phyloP scores from a whole-genome alignment of 192 early-diverging fungal species.

The Umbelopsis sp. region DNA sequence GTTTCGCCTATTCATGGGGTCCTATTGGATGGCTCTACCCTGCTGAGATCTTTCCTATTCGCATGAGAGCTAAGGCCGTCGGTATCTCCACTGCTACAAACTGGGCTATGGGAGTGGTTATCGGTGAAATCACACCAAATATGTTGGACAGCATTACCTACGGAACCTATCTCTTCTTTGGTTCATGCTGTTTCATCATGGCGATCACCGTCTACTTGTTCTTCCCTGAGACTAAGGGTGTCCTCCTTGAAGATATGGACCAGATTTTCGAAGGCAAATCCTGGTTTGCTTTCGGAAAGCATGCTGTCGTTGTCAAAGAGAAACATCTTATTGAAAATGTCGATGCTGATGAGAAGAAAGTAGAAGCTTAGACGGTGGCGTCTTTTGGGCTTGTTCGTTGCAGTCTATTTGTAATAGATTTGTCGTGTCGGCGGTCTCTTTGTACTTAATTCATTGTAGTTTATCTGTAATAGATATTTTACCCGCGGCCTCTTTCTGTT shows the following conservation, averaged over 20 bases:
- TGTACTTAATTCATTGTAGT: too few relatives aligned
- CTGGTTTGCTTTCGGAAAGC: too few relatives aligned
- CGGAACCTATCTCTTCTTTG: slow-evolving; percentile 64
- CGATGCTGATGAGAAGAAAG: too few relatives aligned
- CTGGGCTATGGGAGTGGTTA: slow-evolving; percentile 83
- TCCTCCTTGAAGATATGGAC: slow-evolving; percentile 88
- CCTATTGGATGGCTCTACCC: slow-evolving; percentile 90
- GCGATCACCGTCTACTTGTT: slow-evolving; percentile 64
- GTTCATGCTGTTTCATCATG: slow-evolving; percentile 58
- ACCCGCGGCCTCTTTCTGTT: too few relatives aligned
- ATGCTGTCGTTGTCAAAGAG: too few relatives aligned
- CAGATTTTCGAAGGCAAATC: slow-evolving; percentile 54
- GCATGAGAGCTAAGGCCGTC: slow-evolving; percentile 74
- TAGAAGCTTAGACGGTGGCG: too few relatives aligned
- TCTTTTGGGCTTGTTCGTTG: too few relatives aligned
- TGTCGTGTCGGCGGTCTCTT: too few relatives aligned
- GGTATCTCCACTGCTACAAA: slow-evolving; percentile 75
- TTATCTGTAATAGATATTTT: too few relatives aligned
- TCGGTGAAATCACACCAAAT: slow-evolving; percentile 64
- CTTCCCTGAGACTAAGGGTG: slow-evolving; percentile 86
- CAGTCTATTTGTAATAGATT: too few relatives aligned
- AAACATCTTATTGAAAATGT: too few relatives aligned
- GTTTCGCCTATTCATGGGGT: slow-evolving; percentile 79
- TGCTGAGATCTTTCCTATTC: slow-evolving; percentile 80
- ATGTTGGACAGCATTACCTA: slow-evolving; percentile 56